Evolutionary conservation across 441 rosid species (phyloP).

Genomic region (Bocquillonia castaneifolia): DNA sequence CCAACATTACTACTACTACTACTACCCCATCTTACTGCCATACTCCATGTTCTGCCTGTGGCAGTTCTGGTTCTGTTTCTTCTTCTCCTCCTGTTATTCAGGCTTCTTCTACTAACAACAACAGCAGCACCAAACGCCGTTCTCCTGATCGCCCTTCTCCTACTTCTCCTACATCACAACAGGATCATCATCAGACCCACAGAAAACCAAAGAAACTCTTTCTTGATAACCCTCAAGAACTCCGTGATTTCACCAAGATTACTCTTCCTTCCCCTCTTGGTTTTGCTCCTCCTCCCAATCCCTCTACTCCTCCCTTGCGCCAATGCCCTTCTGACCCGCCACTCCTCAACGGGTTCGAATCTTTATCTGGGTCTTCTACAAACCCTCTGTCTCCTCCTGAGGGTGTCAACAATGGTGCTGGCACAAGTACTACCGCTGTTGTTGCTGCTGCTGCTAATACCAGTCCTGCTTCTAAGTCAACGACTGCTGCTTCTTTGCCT

Average conservation of each 20-base stretch:
- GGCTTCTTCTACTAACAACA: background rate
- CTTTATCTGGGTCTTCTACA: background rate
- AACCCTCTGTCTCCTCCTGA: slow-evolving; percentile 8
- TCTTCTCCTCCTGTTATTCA: background rate
- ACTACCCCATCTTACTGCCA: slow-evolving; percentile 5
- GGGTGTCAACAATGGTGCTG: background rate
- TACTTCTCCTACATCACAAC: background rate
- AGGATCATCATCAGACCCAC: slow-evolving; percentile 14
- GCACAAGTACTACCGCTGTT: too few relatives aligned
- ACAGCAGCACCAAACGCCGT: slow-evolving; percentile 25
- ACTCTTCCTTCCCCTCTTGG: background rate
- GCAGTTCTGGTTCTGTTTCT: slow-evolving; percentile 15
- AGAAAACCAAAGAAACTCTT: slow-evolving; percentile 26
- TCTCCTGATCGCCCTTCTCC: slow-evolving; percentile 17
- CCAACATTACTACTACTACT: too few relatives aligned
- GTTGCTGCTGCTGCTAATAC: too few relatives aligned
- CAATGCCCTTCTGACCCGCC: slow-evolving; percentile 15
- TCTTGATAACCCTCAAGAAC: slow-evolving; percentile 18
- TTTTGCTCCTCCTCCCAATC: background rate
- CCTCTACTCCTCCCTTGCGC: background rate
- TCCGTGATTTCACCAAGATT: slow-evolving; percentile 35
- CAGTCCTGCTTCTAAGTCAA: background rate
- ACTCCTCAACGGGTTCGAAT: background rate
- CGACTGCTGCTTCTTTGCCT: slow-evolving; percentile 9
- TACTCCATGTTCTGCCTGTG: slow-evolving; percentile 22